These are phyloP conservation scores for Backusella liffmaniae DNA, from an alignment of 192 early-diverging fungal species.

Conservation along the genomic window DNA sequence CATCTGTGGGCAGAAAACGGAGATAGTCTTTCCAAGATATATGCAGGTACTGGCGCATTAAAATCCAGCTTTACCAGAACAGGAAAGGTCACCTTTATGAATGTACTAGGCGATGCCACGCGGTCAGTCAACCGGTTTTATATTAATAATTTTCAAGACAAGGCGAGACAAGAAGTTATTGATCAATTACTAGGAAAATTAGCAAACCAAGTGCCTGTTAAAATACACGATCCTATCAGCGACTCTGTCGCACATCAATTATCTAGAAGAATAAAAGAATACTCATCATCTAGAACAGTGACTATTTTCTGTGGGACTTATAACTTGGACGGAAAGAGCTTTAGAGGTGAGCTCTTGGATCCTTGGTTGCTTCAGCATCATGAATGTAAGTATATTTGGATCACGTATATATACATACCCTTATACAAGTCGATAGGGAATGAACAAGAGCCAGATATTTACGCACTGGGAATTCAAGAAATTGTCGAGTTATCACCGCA, in stretches of 20 bases:
- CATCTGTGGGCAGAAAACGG: conserved; percentile 87
- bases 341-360: conserved; percentile 60
- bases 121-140: conserved; percentile 92
- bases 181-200: conserved; percentile 75
- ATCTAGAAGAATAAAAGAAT: conserved; percentile 48
- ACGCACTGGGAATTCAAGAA: conserved; percentile 93
- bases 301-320: conserved; percentile 83
- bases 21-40: conserved; percentile 87
- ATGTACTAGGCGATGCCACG: conserved; percentile 87
- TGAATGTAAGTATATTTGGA: conserved; percentile 28
- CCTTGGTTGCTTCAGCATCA: conserved; percentile 60
- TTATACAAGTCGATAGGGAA: neutral
- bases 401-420: neutral
- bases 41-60: conserved; percentile 96
- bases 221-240: conserved; percentile 54
- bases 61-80: conserved; percentile 87
- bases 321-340: conserved; percentile 86
- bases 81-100: conserved; percentile 82
- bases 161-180: conserved; percentile 91
- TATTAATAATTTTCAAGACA: conserved; percentile 96
- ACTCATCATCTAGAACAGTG: conserved; percentile 54
- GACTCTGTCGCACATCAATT: conserved; percentile 40
- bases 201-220: conserved; percentile 40
- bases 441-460: conserved; percentile 67
- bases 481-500: conserved; percentile 84